Evolutionary conservation across 345 rosid species (phyloP).

Genomic region (Sisymbrium irio): DNA sequence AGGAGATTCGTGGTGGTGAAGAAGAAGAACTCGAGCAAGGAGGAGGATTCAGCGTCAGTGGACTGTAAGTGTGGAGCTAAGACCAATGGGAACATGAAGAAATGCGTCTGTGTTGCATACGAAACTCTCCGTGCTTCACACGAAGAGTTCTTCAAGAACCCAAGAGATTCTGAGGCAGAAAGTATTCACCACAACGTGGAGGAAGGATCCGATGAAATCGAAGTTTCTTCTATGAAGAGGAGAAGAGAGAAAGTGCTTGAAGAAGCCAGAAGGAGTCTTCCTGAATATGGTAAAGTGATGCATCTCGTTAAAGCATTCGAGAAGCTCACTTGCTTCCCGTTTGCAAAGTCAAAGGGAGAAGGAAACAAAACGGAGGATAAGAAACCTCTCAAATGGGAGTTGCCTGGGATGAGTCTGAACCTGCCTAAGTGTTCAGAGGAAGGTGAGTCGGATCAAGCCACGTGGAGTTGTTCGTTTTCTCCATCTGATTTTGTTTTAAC

Average conservation of each 20-base stretch:
- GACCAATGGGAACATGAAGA: conserved; percentile 42
- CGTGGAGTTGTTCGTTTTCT: conserved; percentile 45
- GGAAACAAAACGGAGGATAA: conserved; percentile 35
- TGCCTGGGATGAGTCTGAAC: conserved; percentile 61
- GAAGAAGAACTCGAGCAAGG: conserved; percentile 51
- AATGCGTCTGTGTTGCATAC: conserved; percentile 77
- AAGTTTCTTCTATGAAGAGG: conserved; percentile 57
- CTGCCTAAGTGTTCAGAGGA: conserved; percentile 39
- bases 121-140: conserved; percentile 75
- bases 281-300: conserved; percentile 75
- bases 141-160: conserved; percentile 58
- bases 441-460: conserved; percentile 23
- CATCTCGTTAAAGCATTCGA: conserved; percentile 88
- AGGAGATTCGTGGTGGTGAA: conserved; percentile 78
- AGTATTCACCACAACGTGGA: neutral
- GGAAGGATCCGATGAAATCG: conserved; percentile 22
- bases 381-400: conserved; percentile 63
- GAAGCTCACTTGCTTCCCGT: conserved; percentile 48
- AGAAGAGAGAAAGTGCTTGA: conserved; percentile 73
- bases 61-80: conserved; percentile 66
- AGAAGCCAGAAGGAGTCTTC: conserved; percentile 68
- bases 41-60: conserved; percentile 31
- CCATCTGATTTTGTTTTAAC: conserved; percentile 57
- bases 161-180: conserved; percentile 18
- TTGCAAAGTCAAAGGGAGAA: conserved; percentile 30